phyloP scores from a whole-genome alignment of 192 early-diverging fungal species.

The Backusella tuberculispora region DNA sequence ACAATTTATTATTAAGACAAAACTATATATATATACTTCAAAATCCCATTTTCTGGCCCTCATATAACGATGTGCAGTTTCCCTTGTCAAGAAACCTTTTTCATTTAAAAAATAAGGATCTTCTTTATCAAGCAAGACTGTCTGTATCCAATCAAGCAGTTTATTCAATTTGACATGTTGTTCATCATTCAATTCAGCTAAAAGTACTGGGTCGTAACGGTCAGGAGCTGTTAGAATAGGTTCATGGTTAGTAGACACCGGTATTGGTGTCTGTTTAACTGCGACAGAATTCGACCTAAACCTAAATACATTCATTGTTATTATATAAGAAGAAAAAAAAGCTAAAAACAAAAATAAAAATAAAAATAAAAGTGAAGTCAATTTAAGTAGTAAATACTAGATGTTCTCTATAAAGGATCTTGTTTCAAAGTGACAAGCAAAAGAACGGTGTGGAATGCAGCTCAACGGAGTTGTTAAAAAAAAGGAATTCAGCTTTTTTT shows the following conservation, averaged over 20 bases:
- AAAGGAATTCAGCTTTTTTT: no score
- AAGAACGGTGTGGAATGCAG: background rate
- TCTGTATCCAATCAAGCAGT: slow-evolving; percentile 18
- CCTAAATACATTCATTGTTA: slow-evolving; percentile 6
- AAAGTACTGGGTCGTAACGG: slow-evolving; percentile 12
- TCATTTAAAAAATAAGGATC: slow-evolving; percentile 36
- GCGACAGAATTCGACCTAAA: background rate
- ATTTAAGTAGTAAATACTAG: background rate
- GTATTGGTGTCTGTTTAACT: background rate
- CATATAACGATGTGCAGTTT: slow-evolving; percentile 35
- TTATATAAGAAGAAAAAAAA: background rate
- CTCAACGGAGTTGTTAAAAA: background rate
- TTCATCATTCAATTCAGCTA: slow-evolving; percentile 15
- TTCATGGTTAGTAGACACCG: background rate
- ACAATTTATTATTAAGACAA: background rate
- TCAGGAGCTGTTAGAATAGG: slow-evolving; percentile 22
- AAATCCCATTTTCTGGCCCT: slow-evolving; percentile 35
- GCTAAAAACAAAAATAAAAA: background rate
- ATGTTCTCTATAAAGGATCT: background rate
- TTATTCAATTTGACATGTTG: slow-evolving; percentile 26
- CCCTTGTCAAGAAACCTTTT: slow-evolving; percentile 30
- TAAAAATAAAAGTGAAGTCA: background rate
- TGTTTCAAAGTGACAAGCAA: slow-evolving; percentile 15
- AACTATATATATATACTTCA: slow-evolving; percentile 21
- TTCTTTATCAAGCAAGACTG: slow-evolving; percentile 20